Conservation (phyloP, 306 rosid species). For the Fragaria vesca region DNA sequence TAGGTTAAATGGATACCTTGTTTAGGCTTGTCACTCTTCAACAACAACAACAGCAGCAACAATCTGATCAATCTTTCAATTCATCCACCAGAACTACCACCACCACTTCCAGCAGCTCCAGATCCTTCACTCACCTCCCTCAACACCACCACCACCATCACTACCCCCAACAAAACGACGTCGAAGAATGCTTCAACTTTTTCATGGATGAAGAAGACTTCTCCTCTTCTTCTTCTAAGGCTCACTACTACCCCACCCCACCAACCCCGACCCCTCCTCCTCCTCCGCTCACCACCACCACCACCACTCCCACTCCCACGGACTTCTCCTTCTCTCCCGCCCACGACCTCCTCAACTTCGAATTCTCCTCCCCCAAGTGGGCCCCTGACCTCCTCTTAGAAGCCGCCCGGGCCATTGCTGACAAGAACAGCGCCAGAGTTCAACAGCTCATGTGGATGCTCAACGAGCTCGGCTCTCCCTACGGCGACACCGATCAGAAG, state of each 20-base stretch:
- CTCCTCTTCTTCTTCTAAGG: slow-evolving; percentile 79
- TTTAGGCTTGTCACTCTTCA: slow-evolving; percentile 75
- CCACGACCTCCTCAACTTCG: slow-evolving; percentile 40
- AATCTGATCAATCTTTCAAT: slow-evolving; percentile 73
- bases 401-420: slow-evolving; percentile 68
- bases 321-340: slow-evolving; percentile 50
- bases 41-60: slow-evolving; percentile 5
- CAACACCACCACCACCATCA: slow-evolving; percentile 23
- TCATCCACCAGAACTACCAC: slow-evolving; percentile 57
- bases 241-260: slow-evolving; percentile 44
- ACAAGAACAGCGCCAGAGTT: slow-evolving; percentile 54
- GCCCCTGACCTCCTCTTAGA: slow-evolving; percentile 59
- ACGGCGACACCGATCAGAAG: slow-evolving; percentile 82
- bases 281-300: slow-evolving; percentile 8
- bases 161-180: slow-evolving; percentile 34
- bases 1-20: slow-evolving; percentile 90
- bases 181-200: slow-evolving; percentile 95
- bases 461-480: slow-evolving; percentile 82
- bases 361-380: slow-evolving; percentile 71
- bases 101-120: slow-evolving; percentile 67
- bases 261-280: slow-evolving; percentile 27
- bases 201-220: slow-evolving; percentile 98
- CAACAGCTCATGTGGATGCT: slow-evolving; percentile 97
- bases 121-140: slow-evolving; percentile 56
- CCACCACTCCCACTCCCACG: slow-evolving; percentile 22